Conservation (phyloP, 345 rosid species). For the Cochlearia excelsa region DNA sequence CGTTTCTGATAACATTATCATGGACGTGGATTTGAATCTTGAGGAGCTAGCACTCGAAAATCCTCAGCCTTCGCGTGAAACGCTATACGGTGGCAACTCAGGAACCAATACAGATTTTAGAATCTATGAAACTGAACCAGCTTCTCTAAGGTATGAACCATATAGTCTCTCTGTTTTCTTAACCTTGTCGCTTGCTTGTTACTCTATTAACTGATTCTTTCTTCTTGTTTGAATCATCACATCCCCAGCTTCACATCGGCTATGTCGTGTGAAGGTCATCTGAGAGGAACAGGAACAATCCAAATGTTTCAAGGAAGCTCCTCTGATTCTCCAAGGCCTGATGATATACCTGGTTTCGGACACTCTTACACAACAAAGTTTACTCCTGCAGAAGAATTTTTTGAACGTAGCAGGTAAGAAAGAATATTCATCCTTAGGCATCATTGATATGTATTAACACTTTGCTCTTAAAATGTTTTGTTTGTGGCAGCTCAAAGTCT, state of each 20-base stretch:
- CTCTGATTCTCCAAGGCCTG: conserved; percentile 11
- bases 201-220: not conserved
- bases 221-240: not conserved
- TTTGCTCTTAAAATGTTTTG: not conserved
- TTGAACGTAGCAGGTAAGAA: conserved; percentile 29
- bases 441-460: not conserved
- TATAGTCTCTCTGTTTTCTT: not conserved
- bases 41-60: conserved; percentile 25
- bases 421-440: not conserved
- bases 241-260: conserved; percentile 23
- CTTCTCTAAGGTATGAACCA: conserved; percentile 26
- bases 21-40: conserved; percentile 25
- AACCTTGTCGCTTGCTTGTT: conserved; percentile 2
- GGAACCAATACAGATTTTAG: conserved; percentile 27
- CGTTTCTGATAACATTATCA: conserved; percentile 29
- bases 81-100: conserved; percentile 25
- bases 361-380: conserved; percentile 26
- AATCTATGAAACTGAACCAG: conserved; percentile 31
- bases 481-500: conserved; percentile 26
- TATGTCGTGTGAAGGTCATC: conserved; percentile 18
- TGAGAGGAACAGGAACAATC: conserved; percentile 20
- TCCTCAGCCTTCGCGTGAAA: conserved; percentile 31
- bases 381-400: conserved; percentile 30
- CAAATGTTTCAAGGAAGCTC: conserved; percentile 22
- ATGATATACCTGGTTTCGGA: conserved; percentile 30